These are phyloP conservation scores for Boechera divaricarpa DNA, from an alignment of 345 rosid species.

Conservation along the genomic window DNA sequence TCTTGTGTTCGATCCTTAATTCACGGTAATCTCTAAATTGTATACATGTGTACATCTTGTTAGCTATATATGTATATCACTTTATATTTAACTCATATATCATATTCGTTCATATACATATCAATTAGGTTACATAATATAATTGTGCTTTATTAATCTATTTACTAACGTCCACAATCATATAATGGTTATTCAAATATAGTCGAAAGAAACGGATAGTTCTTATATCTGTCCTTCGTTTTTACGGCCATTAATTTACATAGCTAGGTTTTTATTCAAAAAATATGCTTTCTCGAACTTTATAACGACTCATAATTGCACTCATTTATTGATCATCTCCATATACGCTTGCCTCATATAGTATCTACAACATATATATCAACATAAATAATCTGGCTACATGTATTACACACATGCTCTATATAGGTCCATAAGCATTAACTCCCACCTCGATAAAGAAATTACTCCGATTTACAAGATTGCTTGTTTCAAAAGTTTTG, in stretches of 20 bases:
- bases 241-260: slow-evolving; percentile 1
- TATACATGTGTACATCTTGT: background rate
- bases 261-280: slow-evolving; percentile 11
- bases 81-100: background rate
- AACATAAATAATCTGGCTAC: slow-evolving; percentile 7
- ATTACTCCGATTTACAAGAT: background rate
- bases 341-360: slow-evolving; percentile 1
- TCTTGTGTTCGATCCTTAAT: slow-evolving; percentile 7
- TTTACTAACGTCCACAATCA: background rate
- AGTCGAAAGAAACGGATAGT: background rate
- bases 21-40: slow-evolving; percentile 10
- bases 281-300: slow-evolving; percentile 29
- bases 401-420: slow-evolving; percentile 3
- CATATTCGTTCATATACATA: background rate
- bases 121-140: background rate
- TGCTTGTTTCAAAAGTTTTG: background rate
- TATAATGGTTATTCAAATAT: background rate
- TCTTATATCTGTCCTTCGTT: background rate
- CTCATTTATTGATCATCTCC: slow-evolving; percentile 20
- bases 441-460: background rate
- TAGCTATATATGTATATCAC: background rate
- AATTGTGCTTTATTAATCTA: background rate
- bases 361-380: slow-evolving; percentile 11
- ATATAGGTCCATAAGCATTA: slow-evolving; percentile 21
- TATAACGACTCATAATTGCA: slow-evolving; percentile 16